Base-by-base conservation (phyloP, 305 asterid genomes). In the Fraxinus sp. region DNA sequence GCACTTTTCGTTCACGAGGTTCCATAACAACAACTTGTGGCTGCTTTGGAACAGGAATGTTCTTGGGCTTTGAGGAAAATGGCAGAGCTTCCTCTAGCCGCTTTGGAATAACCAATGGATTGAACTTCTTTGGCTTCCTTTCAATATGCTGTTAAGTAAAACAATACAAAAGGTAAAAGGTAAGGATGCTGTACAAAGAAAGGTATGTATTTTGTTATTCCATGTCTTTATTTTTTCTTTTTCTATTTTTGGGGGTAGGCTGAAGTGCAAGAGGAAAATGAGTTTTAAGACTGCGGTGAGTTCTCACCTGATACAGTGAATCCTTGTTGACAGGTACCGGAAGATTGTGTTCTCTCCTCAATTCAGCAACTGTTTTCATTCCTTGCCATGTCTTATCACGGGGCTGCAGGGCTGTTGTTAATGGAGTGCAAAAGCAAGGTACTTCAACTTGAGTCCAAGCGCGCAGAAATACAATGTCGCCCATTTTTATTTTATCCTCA, bases 381-480 rank as follows among this genome's bases (percentile, higher is more conserved):
- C 98, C 99, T 85, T 86, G 88, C 99, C 99, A 96, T 59, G 90
- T 93, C 79, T 83, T 85, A 76, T 88, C 88, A 49, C 95, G 97
- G 49, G 98, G 97, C 93, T 92, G 99, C 88, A 96, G 86, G 44
- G 98, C 97, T 74, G 98, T 96, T 49, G 99, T 94, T 86, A 96
- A 86, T 49, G 98, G 98, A 86, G 91, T 96, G 94, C 73, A 93
- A 83, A 93, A 96, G 59, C 74, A n/a, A 81, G 99, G 99, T 81
- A 94, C 94, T 82, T 96, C 99, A 75, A 96, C 98, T 87, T 91
- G 98, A 85, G 94, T 91, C 99, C 98, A 96, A 62, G 98, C 99
- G 80, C 97, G 99, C 90, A 94, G 87, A 89, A 96, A 96, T 16
- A 94, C 97, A 22, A 89, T 90, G 86, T 96, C 99, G 7, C 98